Conservation (phyloP, 495 filamentous ascomycete genomes). For the Paragyromitra xinjiangensis region DNA sequence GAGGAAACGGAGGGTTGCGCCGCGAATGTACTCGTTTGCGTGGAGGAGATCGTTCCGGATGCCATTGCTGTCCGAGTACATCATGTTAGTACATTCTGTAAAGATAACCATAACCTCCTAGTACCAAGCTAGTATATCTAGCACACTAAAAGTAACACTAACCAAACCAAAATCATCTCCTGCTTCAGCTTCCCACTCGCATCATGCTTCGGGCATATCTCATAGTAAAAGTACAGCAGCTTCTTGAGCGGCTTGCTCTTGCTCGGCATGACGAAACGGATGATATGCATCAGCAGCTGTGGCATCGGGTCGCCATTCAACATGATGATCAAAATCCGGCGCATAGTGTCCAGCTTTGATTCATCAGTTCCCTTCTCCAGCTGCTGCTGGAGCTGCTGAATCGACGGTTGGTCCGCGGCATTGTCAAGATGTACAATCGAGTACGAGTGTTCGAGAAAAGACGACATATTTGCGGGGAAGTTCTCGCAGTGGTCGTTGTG, state of each 20-base stretch:
- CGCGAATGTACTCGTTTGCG: conserved; percentile 96
- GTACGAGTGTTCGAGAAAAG: conserved; percentile 91
- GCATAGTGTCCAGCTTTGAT: conserved; percentile 97
- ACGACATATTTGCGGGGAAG: conserved; percentile 77
- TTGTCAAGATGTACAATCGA: conserved; percentile 97
- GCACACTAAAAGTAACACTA: conserved; percentile 58
- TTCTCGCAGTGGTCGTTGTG: conserved; percentile 26
- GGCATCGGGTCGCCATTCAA: conserved; percentile 97
- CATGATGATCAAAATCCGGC: conserved; percentile 94
- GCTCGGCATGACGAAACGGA: conserved; percentile 98
- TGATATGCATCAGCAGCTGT: conserved; percentile 97
- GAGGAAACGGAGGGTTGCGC: conserved; percentile 94
- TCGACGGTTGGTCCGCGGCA: conserved; percentile 84
- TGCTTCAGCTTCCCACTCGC: conserved; percentile 92
- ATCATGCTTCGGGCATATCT: conserved; percentile 97
- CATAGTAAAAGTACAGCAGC: conserved; percentile 98
- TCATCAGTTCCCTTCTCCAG: conserved; percentile 98
- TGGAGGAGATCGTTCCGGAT: conserved; percentile 98
- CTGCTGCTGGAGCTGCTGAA: conserved; percentile 90
- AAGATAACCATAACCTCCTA: not conserved
- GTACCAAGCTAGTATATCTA: conserved; percentile 2
- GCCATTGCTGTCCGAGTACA: conserved; percentile 74
- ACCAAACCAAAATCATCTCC: conserved; percentile 99
- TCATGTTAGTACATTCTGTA: conserved; percentile 26
- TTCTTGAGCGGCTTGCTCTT: conserved; percentile 98